Base-by-base conservation (phyloP, 108 stramenopile species). In the Nitzschia sp. region DNA sequence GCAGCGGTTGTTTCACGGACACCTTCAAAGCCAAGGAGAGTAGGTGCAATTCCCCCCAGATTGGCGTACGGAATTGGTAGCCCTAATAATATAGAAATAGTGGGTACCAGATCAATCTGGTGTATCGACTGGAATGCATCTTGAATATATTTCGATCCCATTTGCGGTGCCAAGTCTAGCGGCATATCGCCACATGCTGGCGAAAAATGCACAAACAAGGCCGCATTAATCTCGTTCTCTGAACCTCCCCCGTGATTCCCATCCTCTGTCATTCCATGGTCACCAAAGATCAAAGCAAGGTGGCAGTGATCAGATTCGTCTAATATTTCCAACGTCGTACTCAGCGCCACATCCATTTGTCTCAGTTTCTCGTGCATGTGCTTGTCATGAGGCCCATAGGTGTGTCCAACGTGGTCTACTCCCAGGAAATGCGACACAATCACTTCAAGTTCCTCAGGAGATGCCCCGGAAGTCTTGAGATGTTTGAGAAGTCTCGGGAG, bases 211-310 rank as follows among this genome's bases (percentile, higher is more conserved):
- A 85, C 87, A 67, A 98, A 93, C 8, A 98, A 80, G 11, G 92
- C 97, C 8, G 98, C 97, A 57, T 88, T 87, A 17, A 85, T 81
- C 74, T 99, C 98, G 34, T 97, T 94, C n/a, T 86, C 81, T 19
- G 91, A 85, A 17, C 96, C 97, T 11, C 98, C 98, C 12, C 98
- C 98, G 75, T 99, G 98, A 76, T 99, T 97, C 25, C 98, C 98
- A 65, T 93, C 95, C 67, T 94, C 93, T 11, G 98, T 99, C 98
- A 99, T 99, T 8, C 98, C 98, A 75, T 99, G 98, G 78, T 99
- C 98, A 57, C 94, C 89, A 80, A 88, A 79, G 39, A 91, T 81
- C 50, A 91, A 63, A 41, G 86, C 82, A 10, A 83, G 67, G 24
- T 84, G 69, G 67, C 91, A 90, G 57, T 65, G 34, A 41, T 79